Evolutionary conservation across 805 yeast species (phyloP), one percentile per base, ranked within the genome.

Genomic region (Metschnikowia continentalis): DNA sequence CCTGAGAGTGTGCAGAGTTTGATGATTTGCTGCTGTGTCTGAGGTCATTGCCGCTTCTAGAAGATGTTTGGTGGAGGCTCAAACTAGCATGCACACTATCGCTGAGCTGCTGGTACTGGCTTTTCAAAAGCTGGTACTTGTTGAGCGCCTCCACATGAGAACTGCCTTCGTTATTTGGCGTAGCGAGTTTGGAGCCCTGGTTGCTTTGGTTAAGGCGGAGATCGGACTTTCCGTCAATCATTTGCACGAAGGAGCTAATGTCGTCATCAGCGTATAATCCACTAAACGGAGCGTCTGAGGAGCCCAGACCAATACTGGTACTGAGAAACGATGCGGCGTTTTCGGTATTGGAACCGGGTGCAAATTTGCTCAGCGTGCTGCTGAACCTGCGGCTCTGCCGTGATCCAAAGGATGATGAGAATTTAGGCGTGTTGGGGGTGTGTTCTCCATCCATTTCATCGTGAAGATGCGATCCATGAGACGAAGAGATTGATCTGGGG

Each of bases 331-430:
- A 61, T 6, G 57, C 54, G 30, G 56, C 49, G 20, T 53, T 51
- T 14, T 57, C 63, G 44, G 60, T 58, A 19, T 62, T 62, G 11
- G 61, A 62, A 8, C 66, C 54, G 19, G 53, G 26, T 40, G 41
- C 36, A 49, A 39, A 19, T 48, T 54, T 30, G 17, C 55, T 37
- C 20, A 56, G 53, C n/a, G 74, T 64, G 51, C 65, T 70, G 39
- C 74, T 67, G 52, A 69, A 71, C 32, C 87, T 72, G n/a, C 85
- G 76, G 51, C 75, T 70, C 14, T 71, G 75, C 45, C 88, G 70
- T n/a, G 84, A 82, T 0, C 88, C 88, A 65, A 85, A 85, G 0
- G 91, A 84, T 0, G 92, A 82, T 2, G 88, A 79, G 56, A 84
- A 86, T 55, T 83, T 76, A 1, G 88, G 85, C 0, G 84, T 72